Evolutionary conservation across 1,139 yeast genomes (phyloP).

Genomic region (Suhomyces bokatorum): DNA sequence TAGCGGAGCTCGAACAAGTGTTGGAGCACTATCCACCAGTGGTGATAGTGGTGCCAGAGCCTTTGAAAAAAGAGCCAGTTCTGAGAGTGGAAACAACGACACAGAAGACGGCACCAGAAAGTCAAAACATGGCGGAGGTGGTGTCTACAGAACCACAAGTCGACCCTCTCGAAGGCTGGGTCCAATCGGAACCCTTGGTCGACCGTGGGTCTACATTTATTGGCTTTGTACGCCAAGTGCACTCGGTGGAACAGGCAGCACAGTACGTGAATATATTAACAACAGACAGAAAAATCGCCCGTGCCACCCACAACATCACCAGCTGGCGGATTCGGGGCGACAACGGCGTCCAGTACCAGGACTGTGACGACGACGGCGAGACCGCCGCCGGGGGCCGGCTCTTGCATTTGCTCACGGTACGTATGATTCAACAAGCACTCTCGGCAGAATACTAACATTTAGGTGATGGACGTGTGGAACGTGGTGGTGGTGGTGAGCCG

Average conservation of each 20-base stretch:
- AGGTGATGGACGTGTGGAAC: slow-evolving; percentile 80
- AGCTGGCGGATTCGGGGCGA: slow-evolving; percentile 74
- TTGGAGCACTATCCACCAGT: slow-evolving; percentile 31
- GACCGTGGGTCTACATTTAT: slow-evolving; percentile 88
- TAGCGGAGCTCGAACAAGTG: slow-evolving; percentile 62
- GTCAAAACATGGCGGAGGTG: no score
- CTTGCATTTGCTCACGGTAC: slow-evolving; percentile 70
- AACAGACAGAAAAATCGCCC: slow-evolving; percentile 63
- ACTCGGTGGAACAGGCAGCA: slow-evolving; percentile 65
- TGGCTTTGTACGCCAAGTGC: slow-evolving; percentile 67
- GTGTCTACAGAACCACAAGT: background rate
- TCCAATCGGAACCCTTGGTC: slow-evolving; percentile 66
- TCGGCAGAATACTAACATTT: slow-evolving; percentile 9
- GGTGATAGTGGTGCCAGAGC: slow-evolving; percentile 3
- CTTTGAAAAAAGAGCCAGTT: slow-evolving; percentile 12
- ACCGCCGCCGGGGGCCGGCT: slow-evolving; percentile 93
- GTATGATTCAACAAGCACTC: slow-evolving; percentile 18
- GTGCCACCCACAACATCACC: slow-evolving; percentile 78
- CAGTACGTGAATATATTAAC: slow-evolving; percentile 51
- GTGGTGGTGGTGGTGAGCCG: slow-evolving; percentile 84
- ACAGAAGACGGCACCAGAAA: background rate
- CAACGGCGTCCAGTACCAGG: slow-evolving; percentile 63
- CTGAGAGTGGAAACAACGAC: background rate
- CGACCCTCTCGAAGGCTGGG: slow-evolving; percentile 70
- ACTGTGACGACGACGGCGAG: slow-evolving; percentile 97